Conservation (phyloP, 83 land plant species). For the Larix sibirica region DNA sequence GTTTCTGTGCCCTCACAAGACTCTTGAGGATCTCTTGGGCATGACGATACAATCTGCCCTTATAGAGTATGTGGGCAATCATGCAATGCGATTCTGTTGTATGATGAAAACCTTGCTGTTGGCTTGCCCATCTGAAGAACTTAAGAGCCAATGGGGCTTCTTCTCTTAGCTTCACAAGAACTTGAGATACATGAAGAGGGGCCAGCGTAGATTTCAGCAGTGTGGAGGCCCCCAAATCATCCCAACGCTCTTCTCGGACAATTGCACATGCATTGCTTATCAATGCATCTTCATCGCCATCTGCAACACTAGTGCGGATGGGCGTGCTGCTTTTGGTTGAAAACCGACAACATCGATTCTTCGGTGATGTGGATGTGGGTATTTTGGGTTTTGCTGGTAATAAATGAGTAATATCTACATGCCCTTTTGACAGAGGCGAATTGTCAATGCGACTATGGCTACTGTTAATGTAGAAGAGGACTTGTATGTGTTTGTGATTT, state of each 20-base stretch:
- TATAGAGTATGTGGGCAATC: slow-evolving; percentile 34
- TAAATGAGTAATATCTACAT: too few relatives aligned
- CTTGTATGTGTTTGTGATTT: too few relatives aligned
- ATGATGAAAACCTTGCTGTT: slow-evolving; percentile 24
- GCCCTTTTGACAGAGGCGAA: too few relatives aligned
- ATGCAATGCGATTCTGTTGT: slow-evolving; percentile 35
- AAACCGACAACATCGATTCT: too few relatives aligned
- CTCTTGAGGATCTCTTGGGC: slow-evolving; percentile 20
- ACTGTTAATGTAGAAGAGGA: too few relatives aligned
- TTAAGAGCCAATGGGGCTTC: slow-evolving; percentile 26
- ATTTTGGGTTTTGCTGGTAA: too few relatives aligned
- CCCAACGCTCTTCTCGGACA: slow-evolving; percentile 26
- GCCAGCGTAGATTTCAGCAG: slow-evolving; percentile 34
- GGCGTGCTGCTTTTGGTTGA: too few relatives aligned
- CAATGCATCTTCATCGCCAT: background rate
- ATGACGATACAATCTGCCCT: slow-evolving; percentile 31
- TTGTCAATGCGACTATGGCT: too few relatives aligned
- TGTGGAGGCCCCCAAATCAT: slow-evolving; percentile 18
- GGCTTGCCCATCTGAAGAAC: slow-evolving; percentile 32
- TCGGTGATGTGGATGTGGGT: too few relatives aligned
- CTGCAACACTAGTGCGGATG: too few relatives aligned
- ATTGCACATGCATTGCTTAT: slow-evolving; percentile 17
- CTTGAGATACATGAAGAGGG: slow-evolving; percentile 28
- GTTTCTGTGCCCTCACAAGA: slow-evolving; percentile 15
- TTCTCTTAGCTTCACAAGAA: slow-evolving; percentile 27